These are phyloP conservation scores for Aspergillus brunneoviolaceus DNA, from an alignment of 2,329 filamentous ascomycete genomes.

Conservation along the genomic window DNA sequence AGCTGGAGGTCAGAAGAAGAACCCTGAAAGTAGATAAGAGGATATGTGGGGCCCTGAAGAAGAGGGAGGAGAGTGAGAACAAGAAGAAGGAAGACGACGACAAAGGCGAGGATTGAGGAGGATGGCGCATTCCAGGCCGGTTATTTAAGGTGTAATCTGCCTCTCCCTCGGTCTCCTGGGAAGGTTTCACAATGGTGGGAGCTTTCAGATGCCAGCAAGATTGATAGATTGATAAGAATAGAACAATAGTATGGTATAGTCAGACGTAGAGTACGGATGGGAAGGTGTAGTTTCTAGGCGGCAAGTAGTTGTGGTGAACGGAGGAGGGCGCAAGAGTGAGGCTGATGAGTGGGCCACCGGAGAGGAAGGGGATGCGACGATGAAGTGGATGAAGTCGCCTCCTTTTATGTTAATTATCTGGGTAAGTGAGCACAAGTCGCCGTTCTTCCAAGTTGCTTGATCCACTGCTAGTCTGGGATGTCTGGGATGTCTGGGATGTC, in stretches of 20 bases:
- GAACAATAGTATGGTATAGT: not conserved
- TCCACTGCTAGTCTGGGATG: not conserved
- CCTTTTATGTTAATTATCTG: not conserved
- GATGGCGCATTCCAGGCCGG: not conserved
- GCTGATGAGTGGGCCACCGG: slow-evolving; percentile 4
- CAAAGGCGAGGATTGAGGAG: not conserved
- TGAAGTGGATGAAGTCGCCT: not conserved
- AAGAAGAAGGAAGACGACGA: not conserved
- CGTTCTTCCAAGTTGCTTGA: not conserved
- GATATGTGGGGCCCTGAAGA: not conserved
- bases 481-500: too few species aligned
- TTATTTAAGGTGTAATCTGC: not conserved
- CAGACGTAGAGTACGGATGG: not conserved
- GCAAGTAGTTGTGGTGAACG: too few species aligned
- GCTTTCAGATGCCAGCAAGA: not conserved
- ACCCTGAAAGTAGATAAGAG: not conserved
- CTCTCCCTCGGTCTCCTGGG: not conserved
- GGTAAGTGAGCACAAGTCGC: not conserved
- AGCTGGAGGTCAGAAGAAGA: not conserved
- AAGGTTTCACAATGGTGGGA: not conserved
- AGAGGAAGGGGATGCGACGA: not conserved
- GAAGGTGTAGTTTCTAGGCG: not conserved
- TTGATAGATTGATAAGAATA: not conserved
- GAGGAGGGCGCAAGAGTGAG: not conserved
- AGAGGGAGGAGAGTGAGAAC: not conserved